Base-by-base conservation (phyloP, 2,329 filamentous ascomycete genomes). In the Epichloe amarillans region DNA sequence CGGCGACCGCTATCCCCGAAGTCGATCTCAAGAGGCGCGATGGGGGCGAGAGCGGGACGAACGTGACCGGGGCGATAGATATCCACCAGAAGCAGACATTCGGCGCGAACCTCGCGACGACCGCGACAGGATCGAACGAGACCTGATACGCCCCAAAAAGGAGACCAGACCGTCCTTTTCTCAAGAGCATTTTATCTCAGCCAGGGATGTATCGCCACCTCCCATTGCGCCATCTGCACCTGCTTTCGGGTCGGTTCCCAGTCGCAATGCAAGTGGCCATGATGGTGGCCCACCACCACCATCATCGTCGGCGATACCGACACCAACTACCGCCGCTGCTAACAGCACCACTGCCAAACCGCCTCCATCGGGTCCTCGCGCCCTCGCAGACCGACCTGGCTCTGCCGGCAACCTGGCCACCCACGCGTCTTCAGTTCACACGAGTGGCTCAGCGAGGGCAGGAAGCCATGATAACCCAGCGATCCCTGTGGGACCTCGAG, bases 11-110 rank as follows among this genome's bases (percentile, higher is more conserved):
- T 84, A 85, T 50, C 76, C 75, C 17, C 72, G 84, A 59, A 83
- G 80, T 58, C 76, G 82, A 55, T 84, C 82, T 55, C 78, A 82
- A 59, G 80, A 83, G 60, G 78, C 80, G 51, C 76, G 77, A 36
- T 79, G 76, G 73, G 69, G 63, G 19, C 72, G 77, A 45, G 77
- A 80, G 6, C 69, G 76, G 47, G 76, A 80, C 53, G 76, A 79
- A 11, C 75, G 77, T 39, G 76, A 79, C 33, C 61, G 66, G 33
- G 64, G 64, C 41, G 72, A 73, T 50, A 60, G 71, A 52, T 71
- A 69, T 47, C 64, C 61, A 21, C 64, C 62, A 26, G 71, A 72
- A 40, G 55, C 60, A 21, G 70, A 72, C 42, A 39, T 54, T 12
- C 66, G 67, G 42, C 68, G 73, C 51, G 73, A 75, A 53, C 64